Conservation (phyloP, 345 rosid species). For the Populus simonii region DNA sequence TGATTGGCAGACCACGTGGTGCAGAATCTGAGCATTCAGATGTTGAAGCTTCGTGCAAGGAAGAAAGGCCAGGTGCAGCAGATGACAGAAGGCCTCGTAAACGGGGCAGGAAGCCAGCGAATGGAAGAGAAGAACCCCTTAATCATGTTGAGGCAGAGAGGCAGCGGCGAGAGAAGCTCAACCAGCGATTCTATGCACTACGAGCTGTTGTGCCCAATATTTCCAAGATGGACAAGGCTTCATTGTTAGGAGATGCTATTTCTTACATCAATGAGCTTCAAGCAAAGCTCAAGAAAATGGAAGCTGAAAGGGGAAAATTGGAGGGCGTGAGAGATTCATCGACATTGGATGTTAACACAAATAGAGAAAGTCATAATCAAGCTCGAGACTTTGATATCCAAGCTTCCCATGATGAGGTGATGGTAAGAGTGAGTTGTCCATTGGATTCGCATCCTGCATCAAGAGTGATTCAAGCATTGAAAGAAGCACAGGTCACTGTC, state of each 20-base stretch:
- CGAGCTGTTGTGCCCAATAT: slow-evolving; percentile 98
- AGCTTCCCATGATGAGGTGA: slow-evolving; percentile 58
- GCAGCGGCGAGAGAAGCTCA: slow-evolving; percentile 90
- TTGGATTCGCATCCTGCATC: slow-evolving; percentile 79
- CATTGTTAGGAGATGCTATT: slow-evolving; percentile 87
- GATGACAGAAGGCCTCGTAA: slow-evolving; percentile 83
- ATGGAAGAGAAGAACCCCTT: slow-evolving; percentile 94
- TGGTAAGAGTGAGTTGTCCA: slow-evolving; percentile 69
- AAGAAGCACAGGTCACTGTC: slow-evolving; percentile 56
- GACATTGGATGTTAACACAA: slow-evolving; percentile 24
- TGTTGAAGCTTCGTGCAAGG: slow-evolving; percentile 68
- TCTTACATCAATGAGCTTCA: slow-evolving; percentile 94
- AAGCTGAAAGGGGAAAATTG: slow-evolving; percentile 55
- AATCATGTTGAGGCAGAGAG: slow-evolving; percentile 99
- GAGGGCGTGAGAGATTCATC: slow-evolving; percentile 48
- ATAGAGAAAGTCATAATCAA: slow-evolving; percentile 26
- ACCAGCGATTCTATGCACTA: slow-evolving; percentile 87
- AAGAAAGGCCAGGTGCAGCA: slow-evolving; percentile 37
- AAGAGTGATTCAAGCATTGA: slow-evolving; percentile 66
- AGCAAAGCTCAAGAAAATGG: slow-evolving; percentile 70
- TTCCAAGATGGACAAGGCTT: slow-evolving; percentile 98
- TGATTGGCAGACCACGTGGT: slow-evolving; percentile 35
- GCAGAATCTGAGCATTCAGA: slow-evolving; percentile 69
- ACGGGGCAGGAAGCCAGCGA: slow-evolving; percentile 94
- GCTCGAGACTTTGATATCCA: slow-evolving; percentile 55